Conservation (phyloP, 441 rosid genomes). For the Erodium texanum region DNA sequence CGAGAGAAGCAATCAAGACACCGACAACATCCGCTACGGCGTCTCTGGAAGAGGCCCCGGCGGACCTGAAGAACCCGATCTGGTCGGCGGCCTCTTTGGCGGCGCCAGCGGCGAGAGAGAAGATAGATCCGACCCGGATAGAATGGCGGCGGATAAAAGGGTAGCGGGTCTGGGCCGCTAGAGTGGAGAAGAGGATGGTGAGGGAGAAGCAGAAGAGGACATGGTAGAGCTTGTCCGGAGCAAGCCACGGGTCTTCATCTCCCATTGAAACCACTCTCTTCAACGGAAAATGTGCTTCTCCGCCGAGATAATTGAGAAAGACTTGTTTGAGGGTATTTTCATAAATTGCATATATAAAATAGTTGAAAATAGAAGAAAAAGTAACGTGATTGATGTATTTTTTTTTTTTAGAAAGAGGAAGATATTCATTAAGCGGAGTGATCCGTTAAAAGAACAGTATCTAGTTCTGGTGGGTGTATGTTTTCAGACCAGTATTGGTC, state of each 20-base stretch:
- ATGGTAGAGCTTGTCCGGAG: slow-evolving; percentile 74
- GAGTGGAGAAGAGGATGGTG: slow-evolving; percentile 53
- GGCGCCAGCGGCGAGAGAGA: slow-evolving; percentile 43
- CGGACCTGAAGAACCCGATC: slow-evolving; percentile 64
- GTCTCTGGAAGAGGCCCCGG: slow-evolving; percentile 76
- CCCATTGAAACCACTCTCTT: neutral
- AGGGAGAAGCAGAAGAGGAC: slow-evolving; percentile 64
- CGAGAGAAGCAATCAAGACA: slow-evolving; percentile 29
- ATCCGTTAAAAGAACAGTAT: too few relatives aligned
- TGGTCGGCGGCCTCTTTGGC: slow-evolving; percentile 85
- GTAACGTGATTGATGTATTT: too few relatives aligned
- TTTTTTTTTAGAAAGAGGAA: too few relatives aligned
- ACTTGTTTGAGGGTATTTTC: too few relatives aligned
- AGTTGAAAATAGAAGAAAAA: too few relatives aligned
- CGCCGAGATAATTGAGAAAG: neutral
- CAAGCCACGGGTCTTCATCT: slow-evolving; percentile 66
- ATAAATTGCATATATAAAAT: too few relatives aligned
- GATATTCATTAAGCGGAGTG: too few relatives aligned
- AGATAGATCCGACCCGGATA: slow-evolving; percentile 47
- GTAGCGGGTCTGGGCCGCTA: slow-evolving; percentile 49
- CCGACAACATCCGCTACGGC: slow-evolving; percentile 60
- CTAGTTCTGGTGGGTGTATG: too few relatives aligned
- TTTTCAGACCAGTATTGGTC: too few relatives aligned
- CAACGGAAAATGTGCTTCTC: neutral
- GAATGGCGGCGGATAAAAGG: slow-evolving; percentile 50